Evolutionary conservation across 2,329 filamentous ascomycete species (phyloP), one percentile per base, ranked within the genome.

Genomic region (Colletotrichum brevisporum): DNA sequence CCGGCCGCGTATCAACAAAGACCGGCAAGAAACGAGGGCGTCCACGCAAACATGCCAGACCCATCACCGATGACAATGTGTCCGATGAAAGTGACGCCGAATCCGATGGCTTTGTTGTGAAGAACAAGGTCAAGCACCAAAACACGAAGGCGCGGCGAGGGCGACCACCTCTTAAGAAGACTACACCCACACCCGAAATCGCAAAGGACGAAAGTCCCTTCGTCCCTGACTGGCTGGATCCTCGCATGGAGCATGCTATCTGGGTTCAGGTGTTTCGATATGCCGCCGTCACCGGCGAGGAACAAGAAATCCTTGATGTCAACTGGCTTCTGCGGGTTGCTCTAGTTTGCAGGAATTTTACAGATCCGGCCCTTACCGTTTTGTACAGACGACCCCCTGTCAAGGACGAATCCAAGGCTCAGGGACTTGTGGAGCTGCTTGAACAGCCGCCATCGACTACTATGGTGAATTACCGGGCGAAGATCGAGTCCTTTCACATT

Each of bases 301-400:
- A 70, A 39, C 50, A 70, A 6, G 51, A 63, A 45, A 15, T 58
- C 12, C 27, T 82, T 75, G 82, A 83, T 74, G 84, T 83, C 13
- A 83, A 84, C 73, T 94, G 91, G 91, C 86, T 97, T 6, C 79
- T 92, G 10, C 83, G 84, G n/a, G 82, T 88, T 52, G 89, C 92
- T 43, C 83, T 85, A 2, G 81, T 89, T 16, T 95, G 91, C 73
- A 87, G 84, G 58, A 78, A 84, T 2, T 94, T 95, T 66, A 82
- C 88, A 0, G 93, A 94, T 74, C 91, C 94, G 5, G 92, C 92
- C 2, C 79, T 96, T 58, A 90, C 90, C 5, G 91, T 89, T 1
- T 83, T 97, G 5, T 96, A 96, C 77, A 84, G 86, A 54, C 88
- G 84, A 5, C 93, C 93, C 9, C 90, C 90, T 1, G 82, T 96